Conservation (phyloP, 2,329 filamentous ascomycete genomes). For the Polytolypa hystricis region DNA sequence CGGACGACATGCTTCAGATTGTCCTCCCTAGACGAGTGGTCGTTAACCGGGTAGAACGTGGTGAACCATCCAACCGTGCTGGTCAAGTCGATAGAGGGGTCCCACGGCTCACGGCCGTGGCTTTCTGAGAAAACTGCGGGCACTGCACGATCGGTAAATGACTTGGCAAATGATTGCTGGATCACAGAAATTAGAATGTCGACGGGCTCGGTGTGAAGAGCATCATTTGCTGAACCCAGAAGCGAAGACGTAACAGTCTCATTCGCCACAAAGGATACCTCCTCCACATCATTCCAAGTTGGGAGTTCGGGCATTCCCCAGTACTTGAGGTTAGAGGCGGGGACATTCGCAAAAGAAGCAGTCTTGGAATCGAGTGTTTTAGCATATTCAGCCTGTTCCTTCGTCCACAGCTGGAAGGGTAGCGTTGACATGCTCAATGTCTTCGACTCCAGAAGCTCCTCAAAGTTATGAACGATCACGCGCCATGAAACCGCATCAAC, state of each 20-base stretch:
- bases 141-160: slow-evolving; percentile 30
- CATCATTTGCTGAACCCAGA: slow-evolving; percentile 23
- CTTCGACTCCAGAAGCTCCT: slow-evolving; percentile 8
- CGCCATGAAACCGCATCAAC: slow-evolving; percentile 14
- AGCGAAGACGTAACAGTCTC: slow-evolving; percentile 17
- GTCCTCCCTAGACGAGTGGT: slow-evolving; percentile 17
- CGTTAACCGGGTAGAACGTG: slow-evolving; percentile 35
- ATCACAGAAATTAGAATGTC: slow-evolving; percentile 28
- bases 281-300: slow-evolving; percentile 27
- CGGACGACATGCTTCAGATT: slow-evolving; percentile 23
- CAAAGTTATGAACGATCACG: slow-evolving; percentile 12
- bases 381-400: slow-evolving; percentile 21
- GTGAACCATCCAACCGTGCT: slow-evolving; percentile 44
- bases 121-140: slow-evolving; percentile 39
- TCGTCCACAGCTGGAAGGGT: slow-evolving; percentile 29
- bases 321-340: slow-evolving; percentile 24
- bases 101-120: slow-evolving; percentile 38
- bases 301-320: slow-evolving; percentile 23
- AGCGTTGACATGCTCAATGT: slow-evolving; percentile 11
- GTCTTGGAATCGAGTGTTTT: slow-evolving; percentile 10
- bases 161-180: slow-evolving; percentile 34
- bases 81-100: slow-evolving; percentile 36
- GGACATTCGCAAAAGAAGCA: slow-evolving; percentile 13
- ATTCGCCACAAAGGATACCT: slow-evolving; percentile 25
- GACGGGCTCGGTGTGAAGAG: slow-evolving; percentile 25